Evolutionary conservation across 2,329 filamentous ascomycete species (phyloP).

Genomic region (Ophiognomonia clavigignenti-juglandacearum): DNA sequence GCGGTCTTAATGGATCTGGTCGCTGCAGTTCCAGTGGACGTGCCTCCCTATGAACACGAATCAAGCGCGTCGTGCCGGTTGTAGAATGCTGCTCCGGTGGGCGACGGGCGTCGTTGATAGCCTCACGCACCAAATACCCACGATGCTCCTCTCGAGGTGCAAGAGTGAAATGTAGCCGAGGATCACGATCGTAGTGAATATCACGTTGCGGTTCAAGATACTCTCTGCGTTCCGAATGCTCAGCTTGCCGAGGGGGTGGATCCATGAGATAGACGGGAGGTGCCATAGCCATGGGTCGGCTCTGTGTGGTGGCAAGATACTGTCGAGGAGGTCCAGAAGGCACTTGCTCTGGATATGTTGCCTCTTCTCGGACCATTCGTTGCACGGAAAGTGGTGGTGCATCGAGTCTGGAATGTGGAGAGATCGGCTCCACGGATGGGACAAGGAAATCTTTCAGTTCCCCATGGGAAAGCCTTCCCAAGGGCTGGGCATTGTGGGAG

Average conservation of each 20-base stretch:
- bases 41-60: conserved; percentile 10
- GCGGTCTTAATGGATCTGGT: conserved; percentile 1
- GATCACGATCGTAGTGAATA: background rate
- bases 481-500: conserved; percentile 1
- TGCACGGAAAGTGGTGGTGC: conserved; percentile 10
- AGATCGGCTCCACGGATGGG: conserved; percentile 40
- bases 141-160: conserved; percentile 5
- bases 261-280: conserved; percentile 2
- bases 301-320: background rate
- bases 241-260: background rate
- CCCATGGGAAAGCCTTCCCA: conserved; percentile 21
- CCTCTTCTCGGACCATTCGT: conserved; percentile 8
- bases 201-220: conserved; percentile 1
- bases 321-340: conserved; percentile 9
- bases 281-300: background rate
- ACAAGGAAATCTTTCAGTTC: conserved; percentile 39
- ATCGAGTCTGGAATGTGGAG: conserved; percentile 24
- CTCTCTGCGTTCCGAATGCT: background rate
- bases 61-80: conserved; percentile 4
- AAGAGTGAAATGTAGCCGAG: background rate
- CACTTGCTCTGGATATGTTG: conserved; percentile 15
- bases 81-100: background rate
- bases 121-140: conserved; percentile 12
- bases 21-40: background rate
- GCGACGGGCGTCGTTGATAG: background rate